phyloP scores from a whole-genome alignment of 345 rosid species.

The Eutrema yunnanense region DNA sequence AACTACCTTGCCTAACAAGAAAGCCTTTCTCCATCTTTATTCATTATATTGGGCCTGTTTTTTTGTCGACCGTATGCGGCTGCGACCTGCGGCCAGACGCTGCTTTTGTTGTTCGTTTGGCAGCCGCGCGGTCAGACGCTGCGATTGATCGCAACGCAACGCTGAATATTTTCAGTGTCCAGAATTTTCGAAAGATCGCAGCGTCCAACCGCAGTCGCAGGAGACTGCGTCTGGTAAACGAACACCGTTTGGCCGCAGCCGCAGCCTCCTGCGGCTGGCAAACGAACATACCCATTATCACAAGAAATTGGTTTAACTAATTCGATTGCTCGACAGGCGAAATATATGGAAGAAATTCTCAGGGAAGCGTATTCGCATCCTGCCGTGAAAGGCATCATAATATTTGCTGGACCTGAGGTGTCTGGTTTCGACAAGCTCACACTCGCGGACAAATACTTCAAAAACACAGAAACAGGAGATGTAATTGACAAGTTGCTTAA shows the following conservation, averaged over 20 bases:
- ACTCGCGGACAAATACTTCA: slow-evolving; percentile 40
- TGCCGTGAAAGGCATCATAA: slow-evolving; percentile 61
- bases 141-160: too few species aligned
- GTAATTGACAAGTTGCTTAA: slow-evolving; percentile 56
- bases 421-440: slow-evolving; percentile 48
- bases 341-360: slow-evolving; percentile 50
- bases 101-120: too few species aligned
- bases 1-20: background rate
- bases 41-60: background rate
- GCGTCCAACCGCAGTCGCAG: too few species aligned
- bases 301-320: background rate
- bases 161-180: too few species aligned
- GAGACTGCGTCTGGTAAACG: too few species aligned
- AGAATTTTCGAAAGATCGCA: too few species aligned
- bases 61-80: too few species aligned
- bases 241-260: too few species aligned
- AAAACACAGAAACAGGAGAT: slow-evolving; percentile 46
- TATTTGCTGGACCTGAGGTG: slow-evolving; percentile 52
- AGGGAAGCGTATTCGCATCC: slow-evolving; percentile 69
- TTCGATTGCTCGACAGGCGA: slow-evolving; percentile 26
- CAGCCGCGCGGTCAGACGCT: too few species aligned
- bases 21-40: background rate
- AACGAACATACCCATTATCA: background rate
- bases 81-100: too few species aligned
- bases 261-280: too few species aligned